Percentiles rank a stretch among this genome's conserved stretches.
Conservation (phyloP, 768 basidiomycete genomes). For the Hypsizygus marmoreus region DNA sequence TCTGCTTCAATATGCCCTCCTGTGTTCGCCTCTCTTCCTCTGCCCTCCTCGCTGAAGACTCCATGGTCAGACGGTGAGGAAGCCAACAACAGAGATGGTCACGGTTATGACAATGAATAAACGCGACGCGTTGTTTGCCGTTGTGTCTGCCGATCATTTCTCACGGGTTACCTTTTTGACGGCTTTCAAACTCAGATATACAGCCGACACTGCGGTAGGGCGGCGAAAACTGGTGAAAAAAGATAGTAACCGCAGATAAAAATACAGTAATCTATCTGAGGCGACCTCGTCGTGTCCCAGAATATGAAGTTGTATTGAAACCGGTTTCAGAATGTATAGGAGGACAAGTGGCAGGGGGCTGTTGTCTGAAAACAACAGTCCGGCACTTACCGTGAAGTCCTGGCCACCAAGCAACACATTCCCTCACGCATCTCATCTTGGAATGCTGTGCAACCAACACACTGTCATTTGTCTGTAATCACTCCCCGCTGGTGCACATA, state of each 20-base stretch:
- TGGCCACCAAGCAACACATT: constrained; percentile 12
- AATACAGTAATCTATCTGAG: background rate
- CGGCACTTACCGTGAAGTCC: constrained; percentile 39
- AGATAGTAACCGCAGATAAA: constrained; percentile 4
- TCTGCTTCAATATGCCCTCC: constrained; percentile 53
- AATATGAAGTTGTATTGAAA: constrained; percentile 3
- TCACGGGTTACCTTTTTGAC: constrained; percentile 16
- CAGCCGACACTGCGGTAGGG: constrained; percentile 1
- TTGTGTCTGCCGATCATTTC: constrained; percentile 10
- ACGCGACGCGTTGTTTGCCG: constrained; percentile 24
- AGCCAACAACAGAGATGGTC: background rate
- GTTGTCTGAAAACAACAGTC: constrained; percentile 27
- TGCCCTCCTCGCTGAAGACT: constrained; percentile 49
- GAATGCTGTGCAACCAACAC: constrained; percentile 16
- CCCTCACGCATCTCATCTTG: constrained; percentile 14
- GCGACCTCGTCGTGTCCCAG: background rate
- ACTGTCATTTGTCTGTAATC: constrained; percentile 11
- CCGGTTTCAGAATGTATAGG: constrained; percentile 1
- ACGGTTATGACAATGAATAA: constrained; percentile 1
- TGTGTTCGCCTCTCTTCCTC: constrained; percentile 42
- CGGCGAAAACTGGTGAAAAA: constrained; percentile 14
- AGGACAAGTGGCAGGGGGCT: constrained; percentile 5
- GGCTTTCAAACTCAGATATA: constrained; percentile 35
- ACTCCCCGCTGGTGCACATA: constrained; percentile 15
- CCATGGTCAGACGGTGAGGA: constrained; percentile 41